Base-by-base conservation (phyloP, 1,139 yeast genomes). In the Kodamaea derodonti region DNA sequence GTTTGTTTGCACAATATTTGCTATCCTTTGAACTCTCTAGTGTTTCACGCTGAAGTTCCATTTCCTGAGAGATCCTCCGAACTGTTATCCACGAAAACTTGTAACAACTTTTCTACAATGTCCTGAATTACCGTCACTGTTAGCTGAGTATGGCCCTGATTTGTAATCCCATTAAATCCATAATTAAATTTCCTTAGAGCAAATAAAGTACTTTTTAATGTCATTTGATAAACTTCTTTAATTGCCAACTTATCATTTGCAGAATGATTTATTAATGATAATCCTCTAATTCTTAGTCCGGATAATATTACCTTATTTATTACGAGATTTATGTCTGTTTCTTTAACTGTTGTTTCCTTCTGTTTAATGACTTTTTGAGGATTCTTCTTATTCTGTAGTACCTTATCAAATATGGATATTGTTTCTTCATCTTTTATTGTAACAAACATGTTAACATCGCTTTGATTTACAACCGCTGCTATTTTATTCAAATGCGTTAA, bases 221-320 rank as follows among this genome's bases (percentile, higher is more conserved):
- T 66, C 72, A 68, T 68, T 31, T 62, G 69, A 40, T 66, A 63
- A 4, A 69, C 58, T 41, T 69, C 75, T 37, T 64, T 65, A 20
- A 66, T 55, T 24, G 62, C 56, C 12, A 68, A 42, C 34, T 53
- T 60, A 20, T 63, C 70, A 38, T 65, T 65, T 9, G 47, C 38
- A 4, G 60, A 46, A 14, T 45, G 48, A 27, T 40, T 46, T 34
- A 49, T 40, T 20, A 57, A 49, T 2, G 67, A 57, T 26, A 69
- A 51, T 1, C 75, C 75, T 31, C 75, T 51, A 16, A 69, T 54
- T 37, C 75, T 47, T 25, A 69, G 52, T 1, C 75, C 75, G 5
- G 73, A 65, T 7, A 62, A 48, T 5, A 68, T 60, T 13, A 67
- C 49, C 38, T 63, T 64, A 34, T 55, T 59, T 18, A 66, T 52